Evolutionary conservation across 2,329 filamentous ascomycete genomes (phyloP), one percentile per base, ranked within the genome.

Genomic region (Trichophyton verrucosum): DNA sequence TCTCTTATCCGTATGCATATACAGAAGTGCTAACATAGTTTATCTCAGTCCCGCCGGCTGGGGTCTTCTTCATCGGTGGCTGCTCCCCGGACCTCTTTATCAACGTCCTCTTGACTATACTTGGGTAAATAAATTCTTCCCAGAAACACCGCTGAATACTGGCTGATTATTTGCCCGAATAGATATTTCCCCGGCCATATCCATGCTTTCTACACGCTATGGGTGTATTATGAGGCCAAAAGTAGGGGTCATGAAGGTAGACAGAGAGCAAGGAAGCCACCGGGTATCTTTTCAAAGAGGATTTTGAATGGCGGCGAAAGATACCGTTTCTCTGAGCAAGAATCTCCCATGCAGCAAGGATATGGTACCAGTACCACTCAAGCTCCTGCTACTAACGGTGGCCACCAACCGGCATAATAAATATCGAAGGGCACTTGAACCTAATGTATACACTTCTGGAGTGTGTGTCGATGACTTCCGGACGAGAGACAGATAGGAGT

Each of bases 181-280:
- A 84, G 83, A n/a, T 88, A 86, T 72, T 74, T 94, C 58, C 89
- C 89, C 0, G 89, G 88, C 6, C 86, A 90, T 66, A 82, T 92
- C 47, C 86, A 91, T 71, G 88, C 88, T 49, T 91, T 91, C 73
- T 94, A 91, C 71, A 66, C 90, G 63, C 84, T 91, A 74, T 95
- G 91, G 71, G 79, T 95, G 64, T 95, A 91, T 76, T 92, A 86
- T 73, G 83, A 89, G 68, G 86, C 86, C 44, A 81, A 69, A 53
- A 64, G 66, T 24, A 66, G 65, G 42, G 68, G 68, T 38, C 65
- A 67, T 20, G 46, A 65, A 17, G 67, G 65, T 30, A 63, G 67
- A 22, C 57, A 64, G 6, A 63, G 63, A 4, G 61, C 63, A 24
- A 63, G 57, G 13, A 68, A 63, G 7, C 73, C 73, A 0, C 72